Conservation (phyloP, 768 basidiomycete genomes). For the Jaapia argillacea region DNA sequence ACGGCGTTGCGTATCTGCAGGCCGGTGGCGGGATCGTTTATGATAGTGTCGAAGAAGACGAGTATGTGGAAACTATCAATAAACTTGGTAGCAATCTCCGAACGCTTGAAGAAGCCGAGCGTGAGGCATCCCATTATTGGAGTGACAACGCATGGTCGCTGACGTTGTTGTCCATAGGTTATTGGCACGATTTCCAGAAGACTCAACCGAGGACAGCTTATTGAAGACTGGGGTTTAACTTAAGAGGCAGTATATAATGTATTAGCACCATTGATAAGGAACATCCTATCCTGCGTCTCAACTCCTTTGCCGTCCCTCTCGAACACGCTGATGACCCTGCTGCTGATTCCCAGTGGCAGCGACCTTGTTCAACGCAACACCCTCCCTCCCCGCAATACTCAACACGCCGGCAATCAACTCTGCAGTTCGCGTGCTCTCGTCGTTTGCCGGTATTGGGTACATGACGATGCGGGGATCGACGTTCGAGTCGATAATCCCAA, state of each 20-base stretch:
- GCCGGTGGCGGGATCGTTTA: conserved; percentile 97
- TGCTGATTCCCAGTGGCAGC: no score
- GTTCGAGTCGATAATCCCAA: conserved; percentile 92
- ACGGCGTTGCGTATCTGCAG: conserved; percentile 84
- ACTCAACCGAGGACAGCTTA: no score
- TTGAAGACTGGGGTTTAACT: no score
- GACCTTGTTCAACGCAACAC: conserved; percentile 35
- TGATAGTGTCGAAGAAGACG: conserved; percentile 96
- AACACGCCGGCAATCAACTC: conserved; percentile 87
- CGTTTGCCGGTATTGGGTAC: conserved; percentile 98
- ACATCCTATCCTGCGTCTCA: no score
- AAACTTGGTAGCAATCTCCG: conserved; percentile 83
- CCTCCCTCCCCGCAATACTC: conserved; percentile 80
- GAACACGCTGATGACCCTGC: no score
- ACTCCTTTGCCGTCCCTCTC: no score
- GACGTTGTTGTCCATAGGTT: no score
- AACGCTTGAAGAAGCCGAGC: conserved; percentile 80
- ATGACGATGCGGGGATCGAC: conserved; percentile 94
- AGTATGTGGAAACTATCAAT: conserved; percentile 92
- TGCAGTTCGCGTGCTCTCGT: conserved; percentile 85
- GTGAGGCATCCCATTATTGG: conserved; percentile 37
- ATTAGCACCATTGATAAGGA: no score
- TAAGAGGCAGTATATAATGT: no score
- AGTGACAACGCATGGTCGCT: neutral
- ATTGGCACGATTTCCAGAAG: conserved; percentile 67